Conservation (phyloP, 805 yeast genomes). For the Scheffersomyces ergatensis region DNA sequence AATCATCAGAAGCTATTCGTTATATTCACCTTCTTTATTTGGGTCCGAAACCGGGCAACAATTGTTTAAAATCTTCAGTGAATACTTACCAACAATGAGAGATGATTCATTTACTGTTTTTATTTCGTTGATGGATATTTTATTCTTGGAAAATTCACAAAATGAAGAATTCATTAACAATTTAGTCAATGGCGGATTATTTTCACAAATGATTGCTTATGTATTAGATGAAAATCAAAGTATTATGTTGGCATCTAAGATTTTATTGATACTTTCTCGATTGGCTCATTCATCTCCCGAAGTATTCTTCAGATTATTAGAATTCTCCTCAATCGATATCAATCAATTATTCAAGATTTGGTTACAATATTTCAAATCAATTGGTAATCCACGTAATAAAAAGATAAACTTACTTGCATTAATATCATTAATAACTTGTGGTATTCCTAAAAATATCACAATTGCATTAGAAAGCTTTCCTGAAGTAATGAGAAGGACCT, state of each 20-base stretch:
- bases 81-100: conserved; percentile 58
- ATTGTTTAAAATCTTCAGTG: conserved; percentile 49
- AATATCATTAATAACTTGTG: conserved; percentile 45
- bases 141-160: conserved; percentile 30
- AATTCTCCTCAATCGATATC: conserved; percentile 18
- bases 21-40: conserved; percentile 45
- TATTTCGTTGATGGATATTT: conserved; percentile 51
- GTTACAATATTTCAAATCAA: conserved; percentile 43
- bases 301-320: conserved; percentile 30
- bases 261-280: conserved; percentile 36
- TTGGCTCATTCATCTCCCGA: conserved; percentile 32
- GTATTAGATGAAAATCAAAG: conserved; percentile 43
- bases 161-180: conserved; percentile 24
- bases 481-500: conserved; percentile 27
- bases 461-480: conserved; percentile 20
- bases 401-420: conserved; percentile 68
- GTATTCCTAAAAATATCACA: conserved; percentile 19
- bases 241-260: conserved; percentile 36
- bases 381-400: conserved; percentile 73
- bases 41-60: conserved; percentile 31
- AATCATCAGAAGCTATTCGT: conserved; percentile 60
- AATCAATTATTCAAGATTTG: conserved; percentile 29
- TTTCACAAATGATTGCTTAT: conserved; percentile 40
- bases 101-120: conserved; percentile 67
- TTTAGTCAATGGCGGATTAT: conserved; percentile 43